Base-by-base conservation (phyloP, 192 early-diverging fungal species). In the Backusella sp. region DNA sequence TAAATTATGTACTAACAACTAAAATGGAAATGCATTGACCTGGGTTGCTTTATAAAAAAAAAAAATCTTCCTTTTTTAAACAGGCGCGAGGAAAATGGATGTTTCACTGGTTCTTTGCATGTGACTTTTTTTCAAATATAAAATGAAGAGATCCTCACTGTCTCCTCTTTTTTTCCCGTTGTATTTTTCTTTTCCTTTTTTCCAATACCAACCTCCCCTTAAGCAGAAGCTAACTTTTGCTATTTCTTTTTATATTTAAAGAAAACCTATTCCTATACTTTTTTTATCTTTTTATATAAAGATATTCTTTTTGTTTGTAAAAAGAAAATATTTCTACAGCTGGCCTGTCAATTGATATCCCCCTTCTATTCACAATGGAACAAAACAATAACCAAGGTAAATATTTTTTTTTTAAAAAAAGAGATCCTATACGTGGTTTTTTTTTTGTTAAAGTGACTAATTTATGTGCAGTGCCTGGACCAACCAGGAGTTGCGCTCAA, bases 401-500 rank as follows among this genome's bases (percentile, higher is more conserved):
- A 62, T 62, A 62, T 12, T 3, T 12, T 4, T 12, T 39, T 39
- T 39, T 37, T 37, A 12, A 39, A 53, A 23, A 62, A 28, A 62
- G 56, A 9, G 9, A 62, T 62, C 56, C 9, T 62, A 28, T 62
- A 62, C 56, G 3, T 62, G 9, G 23, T 59, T 59, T 39, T 39
- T 32, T 37, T 39, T 39, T 39, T 59, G 56, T 59, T 59, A 59
- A 59, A 59, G 23, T 59, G 2, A 59, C 56, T 59, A 59, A 59
- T 59, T 59, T 59, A 59, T 59, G 56, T 59, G 56, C 56, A 59
- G 56, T 59, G 4, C 23, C 56, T 59, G 56, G 28, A 59, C 56
- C 56, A 59, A 59, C 56, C 21, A 69, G 68, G 68, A 73, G 72
- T 39, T 32, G 34, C 7, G 28, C n/a, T 46, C 75, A 75, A 30